Evolutionary conservation across 371 early-diverging fungal species (phyloP), one percentile per base, ranked within the genome.

Genomic region (Chytridium lagenaria): DNA sequence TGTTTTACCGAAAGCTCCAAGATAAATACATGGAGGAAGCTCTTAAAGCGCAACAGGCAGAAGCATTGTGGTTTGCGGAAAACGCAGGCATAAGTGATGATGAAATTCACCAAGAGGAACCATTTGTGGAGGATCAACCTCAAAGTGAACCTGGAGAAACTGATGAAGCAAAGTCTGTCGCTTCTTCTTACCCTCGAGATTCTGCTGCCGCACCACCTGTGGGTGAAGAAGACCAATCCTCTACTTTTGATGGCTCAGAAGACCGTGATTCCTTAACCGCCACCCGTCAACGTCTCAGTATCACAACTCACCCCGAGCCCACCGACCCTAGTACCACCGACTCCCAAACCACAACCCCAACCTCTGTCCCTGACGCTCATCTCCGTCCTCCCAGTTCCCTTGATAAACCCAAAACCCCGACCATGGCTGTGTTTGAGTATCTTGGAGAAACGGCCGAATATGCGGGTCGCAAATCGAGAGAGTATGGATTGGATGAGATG

Each of bases 401-500:
- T 7, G 61, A 16, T 7, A 44, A 28, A 16, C 44, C 66, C 44
- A 37, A 40, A 37, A 52, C 75, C 1, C 33, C 61, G 1, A 38
- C 68, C 1, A 67, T 68, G 70, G 65, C 75, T 40, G 76, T 72
- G 37, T 76, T 72, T 40, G 75, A 74, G 57, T 69, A 57, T 52
- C 68, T 72, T 12, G 80, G 80, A 34, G 50, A 70, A 28, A 65
- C 73, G 31, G 80, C 80, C 7, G 77, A 76, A 34, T 74, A 74
- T 61, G 71, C 75, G 37, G 80, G 80, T 30, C 65, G 69, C 3
- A 72, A 69, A 36, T 38, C 77, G n/a, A 70, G 80, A n/a, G 71
- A 80, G 59, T 80, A 74, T 34, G 69, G 79, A 26, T 36, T 76
- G 31, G 76, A 79, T 52, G 69, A 76, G 49, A 79, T 76, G 70